phyloP scores from a whole-genome alignment of 306 rosid genomes.

The Pachyrhizus erosus region DNA sequence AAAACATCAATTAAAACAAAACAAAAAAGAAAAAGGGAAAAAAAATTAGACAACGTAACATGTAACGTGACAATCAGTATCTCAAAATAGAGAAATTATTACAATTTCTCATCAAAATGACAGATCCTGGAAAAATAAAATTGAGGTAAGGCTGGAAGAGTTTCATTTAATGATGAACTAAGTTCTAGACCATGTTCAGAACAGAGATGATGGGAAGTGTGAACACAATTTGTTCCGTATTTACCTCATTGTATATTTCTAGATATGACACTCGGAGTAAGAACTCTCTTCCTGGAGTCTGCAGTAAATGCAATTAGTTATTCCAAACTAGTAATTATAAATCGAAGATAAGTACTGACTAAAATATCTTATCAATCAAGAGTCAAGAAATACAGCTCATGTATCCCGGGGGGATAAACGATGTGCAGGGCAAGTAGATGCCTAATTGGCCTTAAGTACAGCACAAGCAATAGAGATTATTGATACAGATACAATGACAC shows the following conservation, averaged over 20 bases:
- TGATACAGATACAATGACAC: conserved; percentile 27
- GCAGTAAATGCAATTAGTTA: conserved; percentile 50
- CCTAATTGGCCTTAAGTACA: background rate
- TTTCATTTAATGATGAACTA: background rate
- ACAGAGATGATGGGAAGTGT: background rate
- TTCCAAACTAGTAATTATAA: conserved; percentile 12
- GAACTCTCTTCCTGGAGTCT: conserved; percentile 99
- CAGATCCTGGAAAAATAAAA: conserved; percentile 19
- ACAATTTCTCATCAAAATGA: no score
- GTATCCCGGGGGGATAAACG: background rate
- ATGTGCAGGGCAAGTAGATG: conserved; percentile 21
- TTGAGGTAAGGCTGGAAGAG: conserved; percentile 32
- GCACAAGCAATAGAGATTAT: background rate
- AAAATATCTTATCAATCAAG: conserved; percentile 7
- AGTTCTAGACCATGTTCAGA: conserved; percentile 25
- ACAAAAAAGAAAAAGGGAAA: background rate
- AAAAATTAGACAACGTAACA: background rate
- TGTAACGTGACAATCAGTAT: conserved; percentile 6
- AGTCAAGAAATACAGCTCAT: conserved; percentile 14
- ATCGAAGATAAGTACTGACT: background rate
- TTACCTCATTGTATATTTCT: conserved; percentile 97
- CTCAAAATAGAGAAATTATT: no score
- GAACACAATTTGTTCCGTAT: conserved; percentile 32
- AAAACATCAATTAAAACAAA: conserved; percentile 38
- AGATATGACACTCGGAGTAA: conserved; percentile 95